phyloP scores from a whole-genome alignment of 2,329 filamentous ascomycete genomes.

The Calonectria pteridis region DNA sequence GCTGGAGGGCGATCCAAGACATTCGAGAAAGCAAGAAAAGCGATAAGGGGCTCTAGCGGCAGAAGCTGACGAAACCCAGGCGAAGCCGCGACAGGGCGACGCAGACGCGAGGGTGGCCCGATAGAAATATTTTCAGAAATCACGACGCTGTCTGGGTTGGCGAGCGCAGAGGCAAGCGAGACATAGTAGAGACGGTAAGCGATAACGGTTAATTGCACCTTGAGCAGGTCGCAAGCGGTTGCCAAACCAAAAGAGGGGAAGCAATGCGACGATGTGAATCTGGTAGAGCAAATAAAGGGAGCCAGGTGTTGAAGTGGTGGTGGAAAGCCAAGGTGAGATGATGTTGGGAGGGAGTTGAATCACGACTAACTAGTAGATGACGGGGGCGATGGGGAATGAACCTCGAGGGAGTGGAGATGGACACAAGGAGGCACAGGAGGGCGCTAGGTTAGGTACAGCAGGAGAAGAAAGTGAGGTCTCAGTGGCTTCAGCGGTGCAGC shows the following conservation, averaged over 20 bases:
- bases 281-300: slow-evolving; percentile 12
- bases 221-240: slow-evolving; percentile 14
- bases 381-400: slow-evolving; percentile 30
- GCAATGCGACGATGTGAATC: slow-evolving; percentile 10
- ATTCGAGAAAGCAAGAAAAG: slow-evolving; percentile 34
- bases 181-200: slow-evolving; percentile 37
- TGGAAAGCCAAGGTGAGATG: slow-evolving; percentile 32
- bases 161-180: slow-evolving; percentile 34
- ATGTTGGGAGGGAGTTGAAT: slow-evolving; percentile 32
- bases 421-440: slow-evolving; percentile 19
- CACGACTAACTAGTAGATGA: slow-evolving; percentile 32
- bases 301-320: slow-evolving; percentile 14
- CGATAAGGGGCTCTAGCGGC: slow-evolving; percentile 7
- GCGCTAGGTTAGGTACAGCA: slow-evolving; percentile 29
- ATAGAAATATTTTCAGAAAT: slow-evolving; percentile 36
- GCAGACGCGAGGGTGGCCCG: slow-evolving; percentile 35
- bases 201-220: slow-evolving; percentile 24
- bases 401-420: slow-evolving; percentile 33
- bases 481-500: slow-evolving; percentile 36
- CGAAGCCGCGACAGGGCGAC: slow-evolving; percentile 31
- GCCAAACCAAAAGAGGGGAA: not conserved
- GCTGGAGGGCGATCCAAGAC: slow-evolving; percentile 36
- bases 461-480: slow-evolving; percentile 27
- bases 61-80: not conserved
- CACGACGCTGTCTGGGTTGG: slow-evolving; percentile 35